These are phyloP conservation scores for Aspergillus puulaauensis DNA, from an alignment of 2,329 filamentous ascomycete species.

Conservation along the genomic window DNA sequence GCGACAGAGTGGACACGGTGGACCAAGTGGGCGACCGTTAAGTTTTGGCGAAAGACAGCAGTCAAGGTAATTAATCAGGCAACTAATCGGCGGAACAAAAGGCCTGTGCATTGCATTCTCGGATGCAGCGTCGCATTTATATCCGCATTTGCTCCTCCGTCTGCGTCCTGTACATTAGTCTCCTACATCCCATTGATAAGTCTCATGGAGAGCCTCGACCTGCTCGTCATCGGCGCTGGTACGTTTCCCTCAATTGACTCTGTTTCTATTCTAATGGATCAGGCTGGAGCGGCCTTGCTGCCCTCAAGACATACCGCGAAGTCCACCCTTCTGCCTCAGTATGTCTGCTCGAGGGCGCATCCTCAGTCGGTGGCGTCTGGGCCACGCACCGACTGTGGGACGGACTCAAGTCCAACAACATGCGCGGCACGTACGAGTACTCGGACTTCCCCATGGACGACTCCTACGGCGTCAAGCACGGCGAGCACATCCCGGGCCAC, in stretches of 20 bases:
- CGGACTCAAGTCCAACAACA: slow-evolving; percentile 71
- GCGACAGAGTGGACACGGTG: no score
- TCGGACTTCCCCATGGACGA: slow-evolving; percentile 71
- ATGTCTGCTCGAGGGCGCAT: slow-evolving; percentile 57
- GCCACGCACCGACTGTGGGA: slow-evolving; percentile 64
- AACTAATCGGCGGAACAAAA: no score
- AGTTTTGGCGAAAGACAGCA: no score
- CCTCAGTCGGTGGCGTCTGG: slow-evolving; percentile 69
- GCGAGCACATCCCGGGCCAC: slow-evolving; percentile 60
- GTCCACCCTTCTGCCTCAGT: slow-evolving; percentile 59
- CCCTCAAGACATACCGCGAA: slow-evolving; percentile 62
- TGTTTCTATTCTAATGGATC: not conserved
- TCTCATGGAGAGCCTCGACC: slow-evolving; percentile 27
- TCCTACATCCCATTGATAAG: no score
- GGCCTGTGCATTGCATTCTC: no score
- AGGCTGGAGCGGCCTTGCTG: slow-evolving; percentile 59
- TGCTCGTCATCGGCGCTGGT: slow-evolving; percentile 31
- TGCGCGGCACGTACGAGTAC: slow-evolving; percentile 71
- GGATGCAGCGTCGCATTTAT: no score
- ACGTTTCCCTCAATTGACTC: not conserved
- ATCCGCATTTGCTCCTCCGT: no score
- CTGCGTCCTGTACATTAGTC: no score
- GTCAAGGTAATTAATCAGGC: no score
- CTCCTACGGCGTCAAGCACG: slow-evolving; percentile 49
- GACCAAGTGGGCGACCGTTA: no score